Evolutionary conservation across 2,329 filamentous ascomycete genomes (phyloP), one percentile per base, ranked within the genome.

Genomic region (Beauveria pseudobassiana): DNA sequence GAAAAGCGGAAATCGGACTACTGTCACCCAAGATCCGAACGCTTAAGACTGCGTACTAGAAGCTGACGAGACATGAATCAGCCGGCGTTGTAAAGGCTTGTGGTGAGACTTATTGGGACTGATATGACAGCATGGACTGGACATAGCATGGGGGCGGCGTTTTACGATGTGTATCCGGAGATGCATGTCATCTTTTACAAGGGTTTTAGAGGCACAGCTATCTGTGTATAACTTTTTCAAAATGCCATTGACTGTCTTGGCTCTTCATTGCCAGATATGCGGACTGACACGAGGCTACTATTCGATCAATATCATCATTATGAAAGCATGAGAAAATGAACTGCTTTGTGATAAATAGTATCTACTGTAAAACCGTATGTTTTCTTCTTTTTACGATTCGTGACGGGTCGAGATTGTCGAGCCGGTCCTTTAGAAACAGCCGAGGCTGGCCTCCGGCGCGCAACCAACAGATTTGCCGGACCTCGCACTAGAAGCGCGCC

Each of bases 1-100:
- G 89, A 64, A 93, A 92, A 74, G 88, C 88, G 54, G 88, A 90
- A 77, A 84, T 83, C 67, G 76, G 77, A 20, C 68, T 76, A 16
- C 66, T 70, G 30, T 74, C 73, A 12, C 74, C 74, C 10, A 76
- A 76, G 64, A 67, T 74, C 20, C 70, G 74, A 52, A 57, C 59
- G 43, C 50, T 54, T 28, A 61, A 61, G 22, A 54, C 51, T 22
- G 50, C 59, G 28, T 61, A 61, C 59, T 61, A 61, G 59, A 22
- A 24, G 6, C 22, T n/a, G 56, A 38, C 9, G 6, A 2, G 12
- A 48, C 34, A 59, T 28, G 16, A 42, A 5, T 9, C 10, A 24
- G 34, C 16, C 14, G 59, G 42, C 28, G 42, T 46, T 60, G 49
- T 28, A 45, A 16, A 26, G 34, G 34, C 34, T 26, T 22, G n/a